Conservation (phyloP, 2,329 filamentous ascomycete genomes). For the Monosporascus ibericus region DNA sequence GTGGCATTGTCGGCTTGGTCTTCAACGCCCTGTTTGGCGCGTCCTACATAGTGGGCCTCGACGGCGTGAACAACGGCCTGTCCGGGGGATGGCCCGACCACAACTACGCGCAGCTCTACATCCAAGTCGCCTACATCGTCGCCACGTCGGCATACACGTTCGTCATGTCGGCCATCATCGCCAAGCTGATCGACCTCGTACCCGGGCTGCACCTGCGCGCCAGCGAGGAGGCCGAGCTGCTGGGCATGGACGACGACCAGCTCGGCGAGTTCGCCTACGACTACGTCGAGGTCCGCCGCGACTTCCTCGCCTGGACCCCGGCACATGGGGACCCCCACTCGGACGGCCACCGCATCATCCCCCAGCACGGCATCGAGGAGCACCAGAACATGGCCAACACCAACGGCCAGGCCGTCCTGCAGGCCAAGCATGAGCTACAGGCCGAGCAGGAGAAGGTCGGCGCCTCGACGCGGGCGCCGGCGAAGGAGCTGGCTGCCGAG, state of each 20-base stretch:
- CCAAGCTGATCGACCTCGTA: constrained; percentile 67
- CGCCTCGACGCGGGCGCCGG: constrained; percentile 20
- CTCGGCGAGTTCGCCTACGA: constrained; percentile 88
- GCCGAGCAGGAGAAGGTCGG: constrained; percentile 28
- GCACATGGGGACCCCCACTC: constrained; percentile 59
- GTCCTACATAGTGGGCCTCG: constrained; percentile 65
- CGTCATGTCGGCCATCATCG: constrained; percentile 65
- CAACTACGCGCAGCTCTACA: constrained; percentile 69
- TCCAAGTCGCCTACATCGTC: constrained; percentile 71
- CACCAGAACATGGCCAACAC: constrained; percentile 62
- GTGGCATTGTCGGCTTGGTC: constrained; percentile 62
- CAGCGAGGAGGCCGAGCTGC: constrained; percentile 73
- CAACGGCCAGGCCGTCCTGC: constrained; percentile 34
- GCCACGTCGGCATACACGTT: constrained; percentile 65
- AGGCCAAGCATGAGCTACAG: constrained; percentile 45
- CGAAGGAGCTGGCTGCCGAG: constrained; percentile 15
- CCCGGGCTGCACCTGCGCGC: constrained; percentile 76
- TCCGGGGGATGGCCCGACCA: constrained; percentile 69
- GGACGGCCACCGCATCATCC: constrained; percentile 51
- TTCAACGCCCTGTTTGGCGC: constrained; percentile 70
- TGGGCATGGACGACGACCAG: constrained; percentile 87
- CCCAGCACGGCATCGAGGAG: constrained; percentile 67
- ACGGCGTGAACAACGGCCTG: constrained; percentile 66
- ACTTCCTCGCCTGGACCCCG: constrained; percentile 84
- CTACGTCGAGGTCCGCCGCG: constrained; percentile 81